Evolutionary conservation across 75 land plant species (phyloP).

Genomic region (Picea sitchensis): DNA sequence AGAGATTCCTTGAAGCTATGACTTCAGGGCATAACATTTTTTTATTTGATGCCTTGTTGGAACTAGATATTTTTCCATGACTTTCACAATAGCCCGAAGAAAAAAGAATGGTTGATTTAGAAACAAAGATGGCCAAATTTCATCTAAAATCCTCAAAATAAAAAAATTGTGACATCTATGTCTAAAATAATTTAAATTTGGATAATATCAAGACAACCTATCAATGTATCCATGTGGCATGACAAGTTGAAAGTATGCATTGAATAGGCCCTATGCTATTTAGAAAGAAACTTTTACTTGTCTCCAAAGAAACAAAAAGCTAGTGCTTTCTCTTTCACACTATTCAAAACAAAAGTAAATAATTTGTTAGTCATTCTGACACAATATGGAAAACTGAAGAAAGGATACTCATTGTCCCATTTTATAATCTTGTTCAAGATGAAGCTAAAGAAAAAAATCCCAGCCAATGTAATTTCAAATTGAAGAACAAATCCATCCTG

Average conservation of each 20-base stretch:
- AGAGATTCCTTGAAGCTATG: constrained; percentile 91
- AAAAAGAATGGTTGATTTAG: constrained; percentile 1
- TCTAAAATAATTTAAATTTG: background rate
- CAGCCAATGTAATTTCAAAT: no score
- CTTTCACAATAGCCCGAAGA: constrained; percentile 80
- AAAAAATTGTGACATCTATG: background rate
- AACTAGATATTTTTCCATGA: constrained; percentile 97
- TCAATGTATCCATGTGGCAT: background rate
- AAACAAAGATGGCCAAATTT: background rate
- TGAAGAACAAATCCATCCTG: no score
- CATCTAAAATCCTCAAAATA: background rate
- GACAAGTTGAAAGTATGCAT: constrained; percentile 1
- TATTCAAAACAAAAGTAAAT: background rate
- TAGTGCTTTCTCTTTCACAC: no score
- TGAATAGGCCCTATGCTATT: background rate
- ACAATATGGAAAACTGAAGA: background rate
- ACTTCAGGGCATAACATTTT: constrained; percentile 88
- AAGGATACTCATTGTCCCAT: background rate
- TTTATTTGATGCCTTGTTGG: constrained; percentile 93
- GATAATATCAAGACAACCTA: background rate
- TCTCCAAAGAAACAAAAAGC: no score
- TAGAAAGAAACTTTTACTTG: no score
- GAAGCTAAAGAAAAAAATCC: no score
- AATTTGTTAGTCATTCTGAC: background rate
- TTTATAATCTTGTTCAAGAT: no score